These are phyloP conservation scores for Sutorius australiensis DNA, from an alignment of 768 basidiomycete genomes.

Conservation along the genomic window DNA sequence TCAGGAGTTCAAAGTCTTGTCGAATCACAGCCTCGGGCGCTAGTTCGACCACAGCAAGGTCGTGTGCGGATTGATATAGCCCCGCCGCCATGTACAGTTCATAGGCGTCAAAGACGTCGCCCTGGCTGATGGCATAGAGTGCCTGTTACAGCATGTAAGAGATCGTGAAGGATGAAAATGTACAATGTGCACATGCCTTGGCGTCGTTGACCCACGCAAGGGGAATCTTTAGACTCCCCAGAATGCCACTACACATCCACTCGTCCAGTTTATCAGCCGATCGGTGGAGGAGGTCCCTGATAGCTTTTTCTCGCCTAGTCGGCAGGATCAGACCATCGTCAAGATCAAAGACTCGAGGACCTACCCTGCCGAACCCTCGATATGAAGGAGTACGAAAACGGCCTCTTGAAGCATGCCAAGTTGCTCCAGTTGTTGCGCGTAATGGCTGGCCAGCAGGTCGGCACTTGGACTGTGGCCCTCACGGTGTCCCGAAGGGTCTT, in stretches of 20 bases:
- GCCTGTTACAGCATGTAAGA: conserved; percentile 45
- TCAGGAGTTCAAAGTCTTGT: conserved; percentile 53
- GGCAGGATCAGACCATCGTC: conserved; percentile 4
- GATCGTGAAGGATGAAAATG: neutral
- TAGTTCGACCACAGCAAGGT: conserved; percentile 79
- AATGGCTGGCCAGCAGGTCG: conserved; percentile 76
- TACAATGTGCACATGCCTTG: conserved; percentile 46
- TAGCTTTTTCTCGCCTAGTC: conserved; percentile 74
- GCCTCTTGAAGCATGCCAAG: conserved; percentile 81
- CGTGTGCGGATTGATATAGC: conserved; percentile 70
- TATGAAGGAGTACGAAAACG: conserved; percentile 82
- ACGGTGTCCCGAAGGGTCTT: conserved; percentile 42
- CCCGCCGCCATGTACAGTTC: conserved; percentile 70
- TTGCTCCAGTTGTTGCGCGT: conserved; percentile 83
- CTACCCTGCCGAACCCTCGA: conserved; percentile 78
- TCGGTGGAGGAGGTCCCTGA: conserved; percentile 76
- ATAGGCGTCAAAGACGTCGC: conserved; percentile 69
- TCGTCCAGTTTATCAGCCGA: conserved; percentile 64
- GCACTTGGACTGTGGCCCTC: conserved; percentile 84
- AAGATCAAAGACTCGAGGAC: conserved; percentile 23
- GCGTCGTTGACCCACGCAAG: conserved; percentile 87
- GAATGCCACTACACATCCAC: conserved; percentile 67
- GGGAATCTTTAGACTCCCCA: conserved; percentile 78
- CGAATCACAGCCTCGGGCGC: conserved; percentile 81
- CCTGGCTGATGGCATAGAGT: conserved; percentile 55